Base-by-base conservation (phyloP, 768 basidiomycete species). In the Sarcomyxa edulis region DNA sequence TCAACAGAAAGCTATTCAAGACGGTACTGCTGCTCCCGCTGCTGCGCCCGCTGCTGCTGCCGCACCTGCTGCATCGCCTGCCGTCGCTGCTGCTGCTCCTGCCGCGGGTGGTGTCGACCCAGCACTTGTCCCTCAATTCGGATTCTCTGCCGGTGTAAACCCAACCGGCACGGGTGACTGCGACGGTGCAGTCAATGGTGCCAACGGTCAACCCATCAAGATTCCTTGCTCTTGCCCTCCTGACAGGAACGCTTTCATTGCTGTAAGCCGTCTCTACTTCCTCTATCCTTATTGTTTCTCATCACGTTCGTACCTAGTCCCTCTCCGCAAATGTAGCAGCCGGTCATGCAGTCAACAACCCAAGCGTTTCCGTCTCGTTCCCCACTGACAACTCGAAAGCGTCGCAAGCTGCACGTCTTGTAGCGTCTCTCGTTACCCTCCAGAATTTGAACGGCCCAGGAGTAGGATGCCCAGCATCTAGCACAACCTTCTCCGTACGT, bases 371-470 rank as follows among this genome's bases (percentile, higher is more conserved):
- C 11, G 60, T 85, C 3, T 66, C 71, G 9, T 89, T 83, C 69
- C 84, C 83, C 2, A 71, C 71, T 2, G 81, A 77, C 48, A 61
- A 66, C 46, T 76, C 73, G 6, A 67, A 63, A 39, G 58, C 54
- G 7, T 74, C 76, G 32, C 66, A 76, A 50, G 55, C 72, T 31
- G 64, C 76, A 0, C 76, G 84, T 23, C 62, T 87, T 42, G 60
- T 74, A 33, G 69, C 82, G 19, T 69, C 76, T 5, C 51, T 77
- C 9, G 70, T 83, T 25, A 81, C 84, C 5, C 61, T 87, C 14
- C 85, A 88, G 61, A 88, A 87, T 55, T 54, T 87, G 28, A 63
- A 69, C 34, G 84, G 83, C 1, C 66, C 79, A 0, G 85, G 84
- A 25, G 56, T 67, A 5, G 85, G 83, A 10, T 86, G 81, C 54